Conservation (phyloP, 495 filamentous ascomycete species). For the Saxispiralis lemnorum region DNA sequence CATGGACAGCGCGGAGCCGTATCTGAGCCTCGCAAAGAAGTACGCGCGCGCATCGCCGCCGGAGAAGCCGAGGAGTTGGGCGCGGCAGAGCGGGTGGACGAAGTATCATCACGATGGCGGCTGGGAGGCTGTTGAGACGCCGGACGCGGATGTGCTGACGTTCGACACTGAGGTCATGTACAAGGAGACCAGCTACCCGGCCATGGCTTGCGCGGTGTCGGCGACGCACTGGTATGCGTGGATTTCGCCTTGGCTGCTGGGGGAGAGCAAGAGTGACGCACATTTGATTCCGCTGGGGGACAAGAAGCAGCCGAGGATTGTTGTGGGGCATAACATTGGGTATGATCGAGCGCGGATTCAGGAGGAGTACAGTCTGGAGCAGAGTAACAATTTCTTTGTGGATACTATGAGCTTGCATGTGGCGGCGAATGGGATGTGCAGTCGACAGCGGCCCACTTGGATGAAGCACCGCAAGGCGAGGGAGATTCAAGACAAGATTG, state of each 20-base stretch:
- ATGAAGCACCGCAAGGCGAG: conserved; percentile 83
- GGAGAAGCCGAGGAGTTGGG: conserved; percentile 63
- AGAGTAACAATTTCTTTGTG: conserved; percentile 71
- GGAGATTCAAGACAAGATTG: conserved; percentile 66
- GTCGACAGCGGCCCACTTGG: conserved; percentile 87
- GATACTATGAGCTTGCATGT: conserved; percentile 99
- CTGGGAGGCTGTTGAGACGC: conserved; percentile 51
- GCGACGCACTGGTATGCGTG: conserved; percentile 89
- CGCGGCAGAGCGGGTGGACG: conserved; percentile 74
- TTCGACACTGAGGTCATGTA: conserved; percentile 98
- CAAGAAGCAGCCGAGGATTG: conserved; percentile 45
- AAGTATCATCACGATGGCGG: conserved; percentile 66
- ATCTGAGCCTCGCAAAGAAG: conserved; percentile 51
- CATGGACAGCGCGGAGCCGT: conserved; percentile 77
- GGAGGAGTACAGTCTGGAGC: conserved; percentile 75
- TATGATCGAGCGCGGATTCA: conserved; percentile 77
- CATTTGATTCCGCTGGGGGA: conserved; percentile 82
- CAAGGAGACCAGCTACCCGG: conserved; percentile 74
- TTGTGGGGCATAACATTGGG: conserved; percentile 91
- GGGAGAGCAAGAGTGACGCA: conserved; percentile 52
- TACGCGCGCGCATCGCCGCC: conserved; percentile 51
- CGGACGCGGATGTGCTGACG: conserved; percentile 61
- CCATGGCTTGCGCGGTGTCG: conserved; percentile 88
- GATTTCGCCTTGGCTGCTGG: conserved; percentile 89
- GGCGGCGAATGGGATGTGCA: conserved; percentile 98